Evolutionary conservation across 1,139 yeast genomes (phyloP).

Genomic region (Pichia sp.): DNA sequence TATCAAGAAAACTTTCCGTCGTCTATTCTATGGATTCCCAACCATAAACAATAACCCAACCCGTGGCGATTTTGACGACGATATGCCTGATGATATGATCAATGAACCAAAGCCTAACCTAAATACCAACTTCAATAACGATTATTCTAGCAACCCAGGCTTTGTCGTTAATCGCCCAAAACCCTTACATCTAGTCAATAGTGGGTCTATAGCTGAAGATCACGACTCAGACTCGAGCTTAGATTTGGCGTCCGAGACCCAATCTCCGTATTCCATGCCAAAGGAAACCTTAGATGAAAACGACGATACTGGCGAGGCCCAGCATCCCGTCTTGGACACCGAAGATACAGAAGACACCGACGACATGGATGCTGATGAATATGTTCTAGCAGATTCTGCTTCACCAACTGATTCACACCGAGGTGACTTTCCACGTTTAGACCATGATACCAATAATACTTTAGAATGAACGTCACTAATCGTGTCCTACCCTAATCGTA

Average conservation of each 20-base stretch:
- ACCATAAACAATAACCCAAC: slow-evolving; percentile 13
- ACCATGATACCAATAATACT: not conserved
- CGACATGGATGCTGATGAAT: slow-evolving; percentile 10
- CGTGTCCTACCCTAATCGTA: not conserved
- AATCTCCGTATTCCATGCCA: slow-evolving; percentile 1
- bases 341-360: slow-evolving; percentile 11
- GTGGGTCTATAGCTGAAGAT: not conserved
- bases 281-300: not conserved
- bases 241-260: not conserved
- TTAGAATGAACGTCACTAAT: not conserved
- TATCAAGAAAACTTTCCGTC: slow-evolving; percentile 19
- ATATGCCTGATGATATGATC: slow-evolving; percentile 21
- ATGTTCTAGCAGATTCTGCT: slow-evolving; percentile 8
- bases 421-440: slow-evolving; percentile 7
- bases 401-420: slow-evolving; percentile 2
- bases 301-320: not conserved
- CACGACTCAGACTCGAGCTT: slow-evolving; percentile 2
- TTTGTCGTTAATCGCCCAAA: slow-evolving; percentile 29
- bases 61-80: slow-evolving; percentile 27
- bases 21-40: slow-evolving; percentile 27
- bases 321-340: not conserved
- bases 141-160: slow-evolving; percentile 20
- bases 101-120: slow-evolving; percentile 12
- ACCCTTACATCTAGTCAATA: slow-evolving; percentile 17
- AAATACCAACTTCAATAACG: not conserved